These are phyloP conservation scores for Mesotaenium endlicherianum DNA, from an alignment of 139 green algal genomes.

Conservation along the genomic window DNA sequence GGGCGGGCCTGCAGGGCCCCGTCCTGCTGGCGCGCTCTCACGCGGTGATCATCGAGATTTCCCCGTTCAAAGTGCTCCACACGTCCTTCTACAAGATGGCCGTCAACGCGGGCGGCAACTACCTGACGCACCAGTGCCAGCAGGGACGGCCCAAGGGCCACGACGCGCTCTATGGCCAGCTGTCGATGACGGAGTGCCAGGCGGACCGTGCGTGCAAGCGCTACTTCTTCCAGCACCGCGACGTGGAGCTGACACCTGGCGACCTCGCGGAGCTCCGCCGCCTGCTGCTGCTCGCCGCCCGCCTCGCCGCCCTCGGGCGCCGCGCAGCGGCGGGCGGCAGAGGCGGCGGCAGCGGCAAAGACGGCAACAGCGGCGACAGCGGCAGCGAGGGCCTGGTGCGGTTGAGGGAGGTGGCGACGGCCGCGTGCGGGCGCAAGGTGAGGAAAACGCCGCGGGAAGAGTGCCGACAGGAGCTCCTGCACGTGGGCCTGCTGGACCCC, in stretches of 20 bases:
- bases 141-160: neutral
- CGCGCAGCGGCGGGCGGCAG: too few species aligned
- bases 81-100: slow-evolving; percentile 23
- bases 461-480: too few species aligned
- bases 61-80: slow-evolving; percentile 15
- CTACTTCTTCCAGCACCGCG: slow-evolving; percentile 17
- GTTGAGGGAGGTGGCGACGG: too few species aligned
- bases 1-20: slow-evolving; percentile 17
- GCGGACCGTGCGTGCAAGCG: neutral
- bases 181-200: neutral
- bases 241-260: slow-evolving; percentile 1
- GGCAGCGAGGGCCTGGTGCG: too few species aligned
- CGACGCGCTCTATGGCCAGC: neutral
- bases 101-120: neutral
- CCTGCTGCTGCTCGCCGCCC: too few species aligned
- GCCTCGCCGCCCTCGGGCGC: too few species aligned
- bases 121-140: slow-evolving; percentile 19
- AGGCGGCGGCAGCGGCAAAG: too few species aligned
- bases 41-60: slow-evolving; percentile 6
- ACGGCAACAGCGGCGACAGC: too few species aligned
- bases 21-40: neutral
- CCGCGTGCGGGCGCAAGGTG: too few species aligned
- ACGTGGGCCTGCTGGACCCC: too few species aligned
- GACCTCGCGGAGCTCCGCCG: neutral
- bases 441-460: too few species aligned